phyloP scores from a whole-genome alignment of 768 basidiomycete genomes.

The Calocybe gangraenosa region DNA sequence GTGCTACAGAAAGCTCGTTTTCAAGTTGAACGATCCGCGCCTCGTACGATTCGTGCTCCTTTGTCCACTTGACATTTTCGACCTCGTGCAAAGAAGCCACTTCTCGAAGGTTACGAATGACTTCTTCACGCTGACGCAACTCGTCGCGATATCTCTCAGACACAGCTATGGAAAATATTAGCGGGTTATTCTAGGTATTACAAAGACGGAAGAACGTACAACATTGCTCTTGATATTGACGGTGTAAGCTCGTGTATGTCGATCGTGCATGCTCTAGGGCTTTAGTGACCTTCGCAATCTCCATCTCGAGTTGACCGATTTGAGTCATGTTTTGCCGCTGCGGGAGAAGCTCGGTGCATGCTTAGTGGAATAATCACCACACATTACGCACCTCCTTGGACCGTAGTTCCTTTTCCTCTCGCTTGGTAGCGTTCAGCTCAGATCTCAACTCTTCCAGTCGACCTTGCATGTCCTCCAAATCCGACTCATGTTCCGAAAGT shows the following conservation, averaged over 20 bases:
- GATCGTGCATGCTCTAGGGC: slow-evolving; percentile 68
- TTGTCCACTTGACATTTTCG: slow-evolving; percentile 62
- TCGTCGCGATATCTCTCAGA: slow-evolving; percentile 77
- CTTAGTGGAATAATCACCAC: too few relatives aligned
- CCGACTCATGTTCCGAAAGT: slow-evolving; percentile 73
- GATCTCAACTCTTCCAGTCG: slow-evolving; percentile 72
- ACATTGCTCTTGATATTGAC: slow-evolving; percentile 88
- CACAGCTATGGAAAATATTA: slow-evolving; percentile 41
- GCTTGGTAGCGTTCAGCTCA: slow-evolving; percentile 76
- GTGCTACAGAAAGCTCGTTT: slow-evolving; percentile 62
- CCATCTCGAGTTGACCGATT: slow-evolving; percentile 69
- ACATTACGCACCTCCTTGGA: slow-evolving; percentile 66
- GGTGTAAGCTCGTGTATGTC: slow-evolving; percentile 74
- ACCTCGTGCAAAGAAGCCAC: slow-evolving; percentile 53
- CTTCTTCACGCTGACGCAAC: slow-evolving; percentile 71
- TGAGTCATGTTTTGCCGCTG: slow-evolving; percentile 64
- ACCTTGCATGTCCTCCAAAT: slow-evolving; percentile 75
- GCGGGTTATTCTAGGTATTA: background rate
- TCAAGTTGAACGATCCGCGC: slow-evolving; percentile 69
- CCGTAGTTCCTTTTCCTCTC: slow-evolving; percentile 91
- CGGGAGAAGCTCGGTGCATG: too few relatives aligned
- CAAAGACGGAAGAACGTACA: slow-evolving; percentile 38
- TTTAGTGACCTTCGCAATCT: slow-evolving; percentile 73
- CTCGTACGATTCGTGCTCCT: slow-evolving; percentile 70
- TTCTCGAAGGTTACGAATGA: slow-evolving; percentile 64